Conservation (phyloP, 352 stramenopile genomes). For the Blastocystis sp. region DNA sequence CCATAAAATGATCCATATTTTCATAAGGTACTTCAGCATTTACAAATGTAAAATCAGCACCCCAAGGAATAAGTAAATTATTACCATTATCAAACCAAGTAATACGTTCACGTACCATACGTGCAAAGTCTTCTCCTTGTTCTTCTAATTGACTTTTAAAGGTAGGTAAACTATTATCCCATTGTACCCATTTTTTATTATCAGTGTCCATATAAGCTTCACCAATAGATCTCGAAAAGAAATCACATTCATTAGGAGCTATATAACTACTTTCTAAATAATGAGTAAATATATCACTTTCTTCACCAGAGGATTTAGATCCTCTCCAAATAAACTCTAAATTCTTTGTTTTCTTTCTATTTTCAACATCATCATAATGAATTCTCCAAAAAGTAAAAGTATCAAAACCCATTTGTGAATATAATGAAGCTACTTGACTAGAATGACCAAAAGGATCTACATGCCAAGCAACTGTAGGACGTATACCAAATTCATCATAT, state of each 20-base stretch:
- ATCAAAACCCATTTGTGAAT: slow-evolving; percentile 68
- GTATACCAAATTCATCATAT: slow-evolving; percentile 66
- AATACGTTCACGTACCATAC: too few relatives aligned
- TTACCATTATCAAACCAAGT: slow-evolving; percentile 45
- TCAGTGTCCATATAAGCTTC: too few relatives aligned
- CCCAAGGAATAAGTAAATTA: slow-evolving; percentile 66
- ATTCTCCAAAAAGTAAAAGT: slow-evolving; percentile 85
- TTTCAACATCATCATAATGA: slow-evolving; percentile 77
- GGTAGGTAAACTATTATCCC: slow-evolving; percentile 58
- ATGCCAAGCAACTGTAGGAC: slow-evolving; percentile 78
- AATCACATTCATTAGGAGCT: slow-evolving; percentile 51
- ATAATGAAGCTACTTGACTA: slow-evolving; percentile 49
- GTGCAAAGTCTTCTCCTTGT: too few relatives aligned
- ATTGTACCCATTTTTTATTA: slow-evolving; percentile 59
- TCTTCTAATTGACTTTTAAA: too few relatives aligned
- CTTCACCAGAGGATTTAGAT: slow-evolving; percentile 57
- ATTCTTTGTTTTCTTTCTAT: slow-evolving; percentile 57
- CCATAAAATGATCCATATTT: slow-evolving; percentile 81
- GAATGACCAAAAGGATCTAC: slow-evolving; percentile 83
- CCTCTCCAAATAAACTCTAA: slow-evolving; percentile 79
- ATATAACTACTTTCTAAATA: slow-evolving; percentile 59
- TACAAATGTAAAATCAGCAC: slow-evolving; percentile 72
- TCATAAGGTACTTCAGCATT: slow-evolving; percentile 66
- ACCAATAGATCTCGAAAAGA: slow-evolving; percentile 32
- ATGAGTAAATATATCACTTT: slow-evolving; percentile 58